Conservation (phyloP, 768 basidiomycete species). For the Leccinum aurantiacum region DNA sequence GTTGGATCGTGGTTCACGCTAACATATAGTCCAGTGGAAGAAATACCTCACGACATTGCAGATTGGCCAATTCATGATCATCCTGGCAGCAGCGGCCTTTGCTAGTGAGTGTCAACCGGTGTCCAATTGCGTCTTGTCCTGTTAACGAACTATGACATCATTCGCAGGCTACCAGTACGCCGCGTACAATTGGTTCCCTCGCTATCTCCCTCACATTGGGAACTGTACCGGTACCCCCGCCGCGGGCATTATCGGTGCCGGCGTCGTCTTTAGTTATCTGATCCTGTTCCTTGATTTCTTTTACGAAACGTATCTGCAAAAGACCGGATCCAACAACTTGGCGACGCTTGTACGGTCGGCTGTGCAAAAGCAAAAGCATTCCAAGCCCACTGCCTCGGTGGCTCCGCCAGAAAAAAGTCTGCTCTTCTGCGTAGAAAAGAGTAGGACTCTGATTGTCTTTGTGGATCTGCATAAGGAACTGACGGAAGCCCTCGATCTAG, state of each 20-base stretch:
- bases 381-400: not conserved
- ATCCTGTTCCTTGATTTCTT: constrained; percentile 26
- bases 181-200: constrained; percentile 21
- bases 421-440: not conserved
- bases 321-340: not conserved
- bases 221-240: constrained; percentile 16
- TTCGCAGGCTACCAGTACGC: constrained; percentile 19
- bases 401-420: not conserved
- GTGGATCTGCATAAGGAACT: not conserved
- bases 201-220: constrained; percentile 17
- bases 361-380: not conserved
- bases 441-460: not conserved
- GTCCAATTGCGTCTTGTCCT: not conserved
- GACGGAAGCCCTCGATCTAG: not conserved
- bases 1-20: not conserved
- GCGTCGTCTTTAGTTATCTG: constrained; percentile 20
- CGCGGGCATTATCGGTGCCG: constrained; percentile 11
- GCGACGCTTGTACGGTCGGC: not conserved
- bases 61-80: constrained; percentile 23
- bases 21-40: constrained; percentile 19
- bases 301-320: constrained; percentile 16
- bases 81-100: constrained; percentile 11
- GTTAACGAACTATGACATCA: not conserved
- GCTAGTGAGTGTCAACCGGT: constrained; percentile 8
- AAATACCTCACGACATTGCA: constrained; percentile 26